Percentiles rank a stretch among this genome's conserved stretches.
Evolutionary conservation across 2,329 filamentous ascomycete species (phyloP).

Genomic region (Talaromyces marneffei): DNA sequence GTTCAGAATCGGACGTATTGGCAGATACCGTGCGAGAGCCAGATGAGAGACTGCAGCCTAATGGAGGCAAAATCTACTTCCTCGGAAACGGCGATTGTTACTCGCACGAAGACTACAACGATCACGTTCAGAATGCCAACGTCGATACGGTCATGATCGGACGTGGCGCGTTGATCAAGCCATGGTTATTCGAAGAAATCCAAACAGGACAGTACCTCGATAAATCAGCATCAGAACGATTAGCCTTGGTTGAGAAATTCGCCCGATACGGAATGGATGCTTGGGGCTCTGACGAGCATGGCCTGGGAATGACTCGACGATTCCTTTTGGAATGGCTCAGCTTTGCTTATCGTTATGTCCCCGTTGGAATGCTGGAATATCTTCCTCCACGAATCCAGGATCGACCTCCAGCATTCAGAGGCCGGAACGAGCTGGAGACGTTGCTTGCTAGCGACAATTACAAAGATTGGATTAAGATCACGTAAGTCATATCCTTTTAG

Average conservation of each 20-base stretch:
- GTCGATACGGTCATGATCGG: conserved; percentile 97
- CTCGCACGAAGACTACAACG: conserved; percentile 81
- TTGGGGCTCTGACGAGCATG: conserved; percentile 94
- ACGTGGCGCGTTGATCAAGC: conserved; percentile 93
- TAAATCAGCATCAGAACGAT: conserved; percentile 82
- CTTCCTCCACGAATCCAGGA: conserved; percentile 86
- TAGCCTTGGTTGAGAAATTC: conserved; percentile 82
- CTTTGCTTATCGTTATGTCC: conserved; percentile 88
- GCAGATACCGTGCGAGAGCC: conserved; percentile 73
- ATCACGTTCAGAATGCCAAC: conserved; percentile 66
- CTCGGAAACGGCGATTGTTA: conserved; percentile 95
- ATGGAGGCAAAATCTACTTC: conserved; percentile 74
- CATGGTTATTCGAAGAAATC: conserved; percentile 98
- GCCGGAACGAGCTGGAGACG: conserved; percentile 89
- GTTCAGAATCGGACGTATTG: conserved; percentile 58
- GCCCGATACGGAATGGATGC: conserved; percentile 83
- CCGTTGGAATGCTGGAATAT: conserved; percentile 79
- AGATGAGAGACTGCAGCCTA: conserved; percentile 67
- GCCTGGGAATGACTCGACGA: conserved; percentile 80
- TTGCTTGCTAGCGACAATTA: conserved; percentile 85
- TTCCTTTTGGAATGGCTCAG: conserved; percentile 96
- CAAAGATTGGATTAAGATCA: conserved; percentile 98
- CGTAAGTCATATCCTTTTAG: conserved; percentile 51
- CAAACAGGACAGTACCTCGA: conserved; percentile 87
- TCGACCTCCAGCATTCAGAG: conserved; percentile 74